phyloP scores from a whole-genome alignment of 2,329 filamentous ascomycete genomes.

The Teratosphaeria gauchensis region DNA sequence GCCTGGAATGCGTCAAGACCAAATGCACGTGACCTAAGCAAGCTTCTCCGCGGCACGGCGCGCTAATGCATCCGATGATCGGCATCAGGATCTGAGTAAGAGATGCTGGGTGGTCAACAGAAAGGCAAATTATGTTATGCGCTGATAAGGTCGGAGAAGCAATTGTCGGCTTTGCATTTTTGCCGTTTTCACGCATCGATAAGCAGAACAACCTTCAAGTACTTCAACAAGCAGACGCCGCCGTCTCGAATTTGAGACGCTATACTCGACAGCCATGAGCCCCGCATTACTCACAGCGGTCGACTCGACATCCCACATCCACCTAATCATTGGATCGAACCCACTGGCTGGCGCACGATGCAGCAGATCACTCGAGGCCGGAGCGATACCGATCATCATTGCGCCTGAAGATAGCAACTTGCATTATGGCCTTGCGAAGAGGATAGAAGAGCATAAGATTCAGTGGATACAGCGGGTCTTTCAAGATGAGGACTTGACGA shows the following conservation, averaged over 20 bases:
- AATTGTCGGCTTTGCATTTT: background rate
- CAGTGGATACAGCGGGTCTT: conserved; percentile 60
- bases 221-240: background rate
- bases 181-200: background rate
- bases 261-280: conserved; percentile 25
- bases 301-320: conserved; percentile 60
- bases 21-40: background rate
- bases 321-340: conserved; percentile 79
- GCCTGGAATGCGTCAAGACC: background rate
- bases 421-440: conserved; percentile 52
- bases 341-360: conserved; percentile 80
- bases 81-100: background rate
- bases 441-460: conserved; percentile 57
- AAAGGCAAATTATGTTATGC: background rate
- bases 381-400: conserved; percentile 71
- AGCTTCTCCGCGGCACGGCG: background rate
- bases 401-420: conserved; percentile 47
- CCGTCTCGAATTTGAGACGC: background rate
- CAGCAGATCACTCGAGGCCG: conserved; percentile 67
- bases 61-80: background rate
- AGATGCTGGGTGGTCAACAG: background rate
- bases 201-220: background rate
- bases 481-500: conserved; percentile 59
- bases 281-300: conserved; percentile 61
- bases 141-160: background rate